phyloP scores from a whole-genome alignment of 305 asterid genomes.

The Rubia tinctorum region DNA sequence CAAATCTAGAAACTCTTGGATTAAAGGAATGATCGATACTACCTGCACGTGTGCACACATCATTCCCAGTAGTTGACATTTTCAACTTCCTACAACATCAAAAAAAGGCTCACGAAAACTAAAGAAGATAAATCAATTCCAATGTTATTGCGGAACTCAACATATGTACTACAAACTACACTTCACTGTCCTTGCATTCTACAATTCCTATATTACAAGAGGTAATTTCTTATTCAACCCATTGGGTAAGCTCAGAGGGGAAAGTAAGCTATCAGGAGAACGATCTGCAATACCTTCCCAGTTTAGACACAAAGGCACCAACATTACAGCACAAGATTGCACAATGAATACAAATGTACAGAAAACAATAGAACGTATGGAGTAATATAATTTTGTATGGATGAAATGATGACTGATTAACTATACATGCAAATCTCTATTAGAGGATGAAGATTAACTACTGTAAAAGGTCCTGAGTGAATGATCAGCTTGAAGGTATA shows the following conservation, averaged over 20 bases:
- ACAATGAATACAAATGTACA: background rate
- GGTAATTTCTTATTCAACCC: background rate
- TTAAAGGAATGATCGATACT: too few species aligned
- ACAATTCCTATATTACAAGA: background rate
- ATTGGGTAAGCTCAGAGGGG: constrained; percentile 48
- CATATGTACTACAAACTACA: background rate
- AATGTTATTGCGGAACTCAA: too few species aligned
- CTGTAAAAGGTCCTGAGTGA: background rate
- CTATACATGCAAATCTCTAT: background rate
- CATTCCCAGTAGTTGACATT: too few species aligned
- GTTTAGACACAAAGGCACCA: constrained; percentile 38
- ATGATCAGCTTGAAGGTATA: background rate
- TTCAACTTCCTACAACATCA: too few species aligned
- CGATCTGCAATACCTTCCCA: constrained; percentile 92
- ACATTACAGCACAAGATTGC: constrained; percentile 11
- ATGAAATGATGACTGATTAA: too few species aligned
- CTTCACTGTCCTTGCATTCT: background rate
- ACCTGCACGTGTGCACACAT: too few species aligned
- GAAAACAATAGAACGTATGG: background rate
- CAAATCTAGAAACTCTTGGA: too few species aligned
- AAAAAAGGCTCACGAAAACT: too few species aligned
- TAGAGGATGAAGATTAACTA: background rate
- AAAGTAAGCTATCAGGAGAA: constrained; percentile 69
- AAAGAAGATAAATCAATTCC: too few species aligned
- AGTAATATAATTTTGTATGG: background rate